These are phyloP conservation scores for Mikania micrantha DNA, from an alignment of 129 eudicot species.

Conservation along the genomic window DNA sequence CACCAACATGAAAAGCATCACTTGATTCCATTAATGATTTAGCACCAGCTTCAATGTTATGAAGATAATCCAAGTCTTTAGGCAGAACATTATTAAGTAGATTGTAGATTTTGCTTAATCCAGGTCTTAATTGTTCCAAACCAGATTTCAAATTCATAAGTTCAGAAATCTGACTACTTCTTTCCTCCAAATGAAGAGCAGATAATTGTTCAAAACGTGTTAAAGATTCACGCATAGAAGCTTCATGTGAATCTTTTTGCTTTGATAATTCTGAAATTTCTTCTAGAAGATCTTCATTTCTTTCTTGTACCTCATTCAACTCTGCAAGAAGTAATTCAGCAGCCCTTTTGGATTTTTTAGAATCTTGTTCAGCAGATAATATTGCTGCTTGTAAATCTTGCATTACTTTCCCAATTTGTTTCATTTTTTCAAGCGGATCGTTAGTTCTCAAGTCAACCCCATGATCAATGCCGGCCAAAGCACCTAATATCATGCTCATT, in stretches of 20 bases:
- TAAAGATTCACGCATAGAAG: conserved; percentile 54
- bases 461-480: conserved; percentile 45
- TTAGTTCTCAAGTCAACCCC: conserved; percentile 26
- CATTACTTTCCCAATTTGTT: conserved; percentile 37
- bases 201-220: conserved; percentile 52
- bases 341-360: conserved; percentile 83
- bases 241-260: conserved; percentile 60
- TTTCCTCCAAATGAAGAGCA: conserved; percentile 47
- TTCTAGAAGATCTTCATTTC: conserved; percentile 89
- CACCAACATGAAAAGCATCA: conserved; percentile 24
- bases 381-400: conserved; percentile 37
- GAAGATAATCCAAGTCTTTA: conserved; percentile 56
- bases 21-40: conserved; percentile 39
- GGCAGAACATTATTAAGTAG: conserved; percentile 44
- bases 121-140: conserved; percentile 42
- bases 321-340: conserved; percentile 87
- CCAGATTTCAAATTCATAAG: conserved; percentile 43
- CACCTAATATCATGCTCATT: conserved; percentile 41
- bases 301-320: conserved; percentile 93
- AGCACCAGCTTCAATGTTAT: conserved; percentile 39
- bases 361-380: conserved; percentile 57
- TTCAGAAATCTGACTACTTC: conserved; percentile 45
- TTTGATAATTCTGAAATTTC: conserved; percentile 58
- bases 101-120: conserved; percentile 34
- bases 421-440: conserved; percentile 61